Conservation (phyloP, 2,329 filamentous ascomycete genomes). For the Dactylellina sp. region DNA sequence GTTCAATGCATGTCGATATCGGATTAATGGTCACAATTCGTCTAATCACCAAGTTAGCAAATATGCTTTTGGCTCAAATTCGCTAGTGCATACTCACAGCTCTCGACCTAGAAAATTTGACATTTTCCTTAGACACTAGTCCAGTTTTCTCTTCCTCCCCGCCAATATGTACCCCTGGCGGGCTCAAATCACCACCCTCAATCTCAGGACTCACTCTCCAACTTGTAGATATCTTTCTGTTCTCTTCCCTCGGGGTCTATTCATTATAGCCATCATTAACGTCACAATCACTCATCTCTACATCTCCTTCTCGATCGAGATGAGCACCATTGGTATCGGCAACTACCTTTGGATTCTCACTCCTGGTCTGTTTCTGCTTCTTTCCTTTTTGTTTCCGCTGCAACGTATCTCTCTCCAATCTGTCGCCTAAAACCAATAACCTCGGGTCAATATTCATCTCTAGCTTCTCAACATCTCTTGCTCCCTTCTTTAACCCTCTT, state of each 20-base stretch:
- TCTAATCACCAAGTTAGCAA: neutral
- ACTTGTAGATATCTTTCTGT: neutral
- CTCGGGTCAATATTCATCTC: conserved; percentile 38
- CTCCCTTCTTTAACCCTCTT: conserved; percentile 1
- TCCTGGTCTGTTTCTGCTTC: neutral
- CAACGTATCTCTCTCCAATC: too few relatives aligned
- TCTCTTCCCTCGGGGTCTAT: neutral
- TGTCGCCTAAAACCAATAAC: conserved; percentile 6
- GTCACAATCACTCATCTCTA: neutral
- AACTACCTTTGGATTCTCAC: neutral
- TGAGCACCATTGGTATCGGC: neutral
- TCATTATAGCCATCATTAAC: conserved; percentile 12
- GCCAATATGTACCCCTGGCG: too few relatives aligned
- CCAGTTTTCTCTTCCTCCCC: conserved; percentile 17
- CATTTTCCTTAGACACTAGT: conserved; percentile 27
- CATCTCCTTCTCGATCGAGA: conserved; percentile 6
- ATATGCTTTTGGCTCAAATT: neutral
- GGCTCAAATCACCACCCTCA: neutral
- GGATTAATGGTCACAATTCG: too few relatives aligned
- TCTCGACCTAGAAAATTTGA: conserved; percentile 8
- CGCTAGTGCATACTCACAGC: conserved; percentile 3
- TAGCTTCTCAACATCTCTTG: neutral
- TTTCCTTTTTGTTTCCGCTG: neutral
- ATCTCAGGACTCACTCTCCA: conserved; percentile 1
- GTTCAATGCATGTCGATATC: too few relatives aligned